phyloP scores from a whole-genome alignment of 371 early-diverging fungal genomes.

The Syncephalastrum racemosum region DNA sequence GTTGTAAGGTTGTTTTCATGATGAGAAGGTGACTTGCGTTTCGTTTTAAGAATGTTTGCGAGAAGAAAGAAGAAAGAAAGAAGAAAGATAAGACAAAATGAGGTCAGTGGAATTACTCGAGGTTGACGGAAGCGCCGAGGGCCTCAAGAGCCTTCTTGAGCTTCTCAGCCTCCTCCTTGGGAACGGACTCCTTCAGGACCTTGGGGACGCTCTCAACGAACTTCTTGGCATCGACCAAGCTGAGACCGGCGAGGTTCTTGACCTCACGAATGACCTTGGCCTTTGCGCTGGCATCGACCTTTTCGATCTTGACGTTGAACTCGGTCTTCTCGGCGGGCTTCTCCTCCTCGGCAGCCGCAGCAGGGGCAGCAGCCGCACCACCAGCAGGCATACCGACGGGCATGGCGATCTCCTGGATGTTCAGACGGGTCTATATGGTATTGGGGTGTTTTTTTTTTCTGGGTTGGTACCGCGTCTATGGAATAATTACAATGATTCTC shows the following conservation, averaged over 20 bases:
- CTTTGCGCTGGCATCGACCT: constrained; percentile 93
- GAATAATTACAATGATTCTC: constrained; percentile 3
- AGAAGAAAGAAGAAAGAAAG: constrained; percentile 3
- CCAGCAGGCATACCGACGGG: constrained; percentile 73
- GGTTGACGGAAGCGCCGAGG: constrained; percentile 87
- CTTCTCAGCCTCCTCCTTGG: constrained; percentile 98
- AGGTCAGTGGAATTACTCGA: constrained; percentile 69
- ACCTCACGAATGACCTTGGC: constrained; percentile 98
- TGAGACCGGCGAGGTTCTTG: constrained; percentile 91
- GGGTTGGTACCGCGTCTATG: neutral
- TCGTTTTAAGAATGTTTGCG: neutral
- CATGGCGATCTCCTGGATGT: constrained; percentile 92
- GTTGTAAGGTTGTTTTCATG: no score
- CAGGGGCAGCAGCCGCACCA: constrained; percentile 58
- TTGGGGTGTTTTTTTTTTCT: neutral
- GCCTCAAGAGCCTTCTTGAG: constrained; percentile 93
- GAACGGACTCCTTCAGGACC: constrained; percentile 85
- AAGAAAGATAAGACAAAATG: constrained; percentile 3
- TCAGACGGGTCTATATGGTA: constrained; percentile 69
- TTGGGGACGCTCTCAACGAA: constrained; percentile 97
- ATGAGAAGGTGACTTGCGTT: no score
- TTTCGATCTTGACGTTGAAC: constrained; percentile 94
- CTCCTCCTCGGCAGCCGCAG: constrained; percentile 77
- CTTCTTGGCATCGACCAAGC: constrained; percentile 98
- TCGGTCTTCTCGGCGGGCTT: constrained; percentile 90